Base-by-base conservation (phyloP, 495 filamentous ascomycete species). In the Hyphodiscus hymeniophilus region DNA sequence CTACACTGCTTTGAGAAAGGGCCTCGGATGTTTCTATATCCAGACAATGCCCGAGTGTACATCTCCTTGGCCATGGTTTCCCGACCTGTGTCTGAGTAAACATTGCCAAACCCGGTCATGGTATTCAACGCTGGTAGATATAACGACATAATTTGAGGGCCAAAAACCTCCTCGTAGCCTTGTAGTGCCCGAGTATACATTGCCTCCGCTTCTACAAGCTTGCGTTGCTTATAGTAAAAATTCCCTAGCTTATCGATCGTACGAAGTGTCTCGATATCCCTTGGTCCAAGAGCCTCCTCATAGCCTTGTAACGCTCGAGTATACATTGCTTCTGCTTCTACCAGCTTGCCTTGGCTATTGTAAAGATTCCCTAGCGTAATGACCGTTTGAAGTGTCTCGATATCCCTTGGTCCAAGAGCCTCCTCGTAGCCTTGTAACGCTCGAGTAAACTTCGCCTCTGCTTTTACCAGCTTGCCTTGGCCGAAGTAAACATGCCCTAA, bases 391-490 rank as follows among this genome's bases (percentile, higher is more conserved):
- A 32, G 30, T 32, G 48, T 51, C 31, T 6, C 13, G 2, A 32
- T 16, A 20, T 45, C 10, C 5, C 43, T 38, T n/a, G 56, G 36
- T 52, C 46, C 70, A 13, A 62, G 52, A 24, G 60, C 55, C 42
- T 66, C 67, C 51, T 71, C 57, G 3, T 60, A 52, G 38, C 59
- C 62, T 54, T 57, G 30, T 17, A 65, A 52, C 26, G 58, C 64
- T 55, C 52, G 56, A 45, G 48, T 22, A 33, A 56, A 59, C 51
- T 61, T 65, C 41, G 52, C 31, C 63, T 63, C 23, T 31, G 63
- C 60, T 45, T 66, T 55, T n/a, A 12, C 42, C 7, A 60, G 45
- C 52, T 52, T 57, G 33, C 50, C 63, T 34, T 63, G 58, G 35
- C 21, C 8, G n/a, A 52, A 30, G 48, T 52, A 70, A 47, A 64